These are phyloP conservation scores for Hemisphaericaspora subhashii DNA, from an alignment of 1,139 yeast genomes.

Conservation along the genomic window DNA sequence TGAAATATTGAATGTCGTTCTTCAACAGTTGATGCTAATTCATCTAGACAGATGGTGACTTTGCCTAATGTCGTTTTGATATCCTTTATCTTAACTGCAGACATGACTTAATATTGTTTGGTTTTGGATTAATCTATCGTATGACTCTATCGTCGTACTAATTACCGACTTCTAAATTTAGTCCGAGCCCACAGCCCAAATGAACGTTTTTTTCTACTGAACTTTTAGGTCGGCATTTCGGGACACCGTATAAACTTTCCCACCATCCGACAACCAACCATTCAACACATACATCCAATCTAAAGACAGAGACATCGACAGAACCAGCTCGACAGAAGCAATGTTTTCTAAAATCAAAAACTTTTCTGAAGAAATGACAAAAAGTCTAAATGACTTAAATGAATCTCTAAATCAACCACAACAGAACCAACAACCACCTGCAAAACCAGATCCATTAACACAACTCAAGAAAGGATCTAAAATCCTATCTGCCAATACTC, in stretches of 20 bases:
- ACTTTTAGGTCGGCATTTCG: not conserved
- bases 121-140: not conserved
- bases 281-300: too few relatives aligned
- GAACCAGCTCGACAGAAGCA: not conserved
- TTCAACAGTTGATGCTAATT: slow-evolving; percentile 43
- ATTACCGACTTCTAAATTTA: not conserved
- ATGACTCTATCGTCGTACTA: not conserved
- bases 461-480: slow-evolving; percentile 37
- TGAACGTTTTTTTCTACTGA: not conserved
- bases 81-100: slow-evolving; percentile 14
- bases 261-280: too few relatives aligned
- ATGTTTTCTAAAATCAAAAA: slow-evolving; percentile 51
- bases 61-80: slow-evolving; percentile 17
- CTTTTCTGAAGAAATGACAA: slow-evolving; percentile 55
- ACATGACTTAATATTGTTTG: slow-evolving; percentile 1
- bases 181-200: too few relatives aligned
- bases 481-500: slow-evolving; percentile 41
- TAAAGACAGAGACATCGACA: too few relatives aligned
- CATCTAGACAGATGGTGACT: slow-evolving; percentile 16
- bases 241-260: too few relatives aligned
- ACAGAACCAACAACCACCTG: not conserved
- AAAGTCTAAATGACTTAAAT: slow-evolving; percentile 36
- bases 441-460: slow-evolving; percentile 23
- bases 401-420: slow-evolving; percentile 13
- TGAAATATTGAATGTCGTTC: slow-evolving; percentile 50